phyloP scores from a whole-genome alignment of 208 protist genomes.

The Wallacemonas sp. region DNA sequence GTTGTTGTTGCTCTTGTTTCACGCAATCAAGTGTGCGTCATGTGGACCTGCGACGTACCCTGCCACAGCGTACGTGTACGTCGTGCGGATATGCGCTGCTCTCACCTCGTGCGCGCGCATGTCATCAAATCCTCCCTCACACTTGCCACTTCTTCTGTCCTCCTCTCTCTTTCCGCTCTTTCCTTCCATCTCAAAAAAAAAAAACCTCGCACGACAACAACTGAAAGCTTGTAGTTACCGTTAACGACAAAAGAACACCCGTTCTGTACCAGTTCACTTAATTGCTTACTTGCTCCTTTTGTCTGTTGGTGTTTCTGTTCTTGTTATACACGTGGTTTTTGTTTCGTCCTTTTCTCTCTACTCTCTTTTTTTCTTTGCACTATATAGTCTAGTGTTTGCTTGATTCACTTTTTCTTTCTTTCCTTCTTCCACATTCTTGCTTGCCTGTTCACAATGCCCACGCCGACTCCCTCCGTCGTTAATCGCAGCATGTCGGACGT shows the following conservation, averaged over 20 bases:
- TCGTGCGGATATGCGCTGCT: too few species aligned
- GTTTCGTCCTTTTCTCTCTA: too few species aligned
- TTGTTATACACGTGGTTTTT: too few species aligned
- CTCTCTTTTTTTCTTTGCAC: conserved; percentile 9
- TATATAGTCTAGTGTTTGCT: neutral
- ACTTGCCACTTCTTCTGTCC: conserved; percentile 2
- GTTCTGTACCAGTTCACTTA: too few species aligned
- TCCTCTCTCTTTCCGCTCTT: neutral
- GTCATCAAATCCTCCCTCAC: neutral
- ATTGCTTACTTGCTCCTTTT: too few species aligned
- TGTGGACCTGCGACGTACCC: neutral
- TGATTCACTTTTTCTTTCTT: conserved; percentile 13
- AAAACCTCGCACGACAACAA: too few species aligned
- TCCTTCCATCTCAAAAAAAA: neutral
- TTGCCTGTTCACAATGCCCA: conserved; percentile 25
- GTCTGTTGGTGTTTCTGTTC: too few species aligned
- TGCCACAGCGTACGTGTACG: too few species aligned
- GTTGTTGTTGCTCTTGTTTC: neutral
- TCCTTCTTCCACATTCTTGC: neutral
- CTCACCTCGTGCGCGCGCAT: too few species aligned
- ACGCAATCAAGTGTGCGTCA: neutral
- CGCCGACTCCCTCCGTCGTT: conserved; percentile 34
- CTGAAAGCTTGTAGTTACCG: too few species aligned
- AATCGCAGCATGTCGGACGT: conserved; percentile 27
- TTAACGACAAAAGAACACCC: too few species aligned